Percentiles rank a stretch among this genome's conserved stretches.
Conservation (phyloP, 345 rosid genomes). For the Melaleuca alternifolia region DNA sequence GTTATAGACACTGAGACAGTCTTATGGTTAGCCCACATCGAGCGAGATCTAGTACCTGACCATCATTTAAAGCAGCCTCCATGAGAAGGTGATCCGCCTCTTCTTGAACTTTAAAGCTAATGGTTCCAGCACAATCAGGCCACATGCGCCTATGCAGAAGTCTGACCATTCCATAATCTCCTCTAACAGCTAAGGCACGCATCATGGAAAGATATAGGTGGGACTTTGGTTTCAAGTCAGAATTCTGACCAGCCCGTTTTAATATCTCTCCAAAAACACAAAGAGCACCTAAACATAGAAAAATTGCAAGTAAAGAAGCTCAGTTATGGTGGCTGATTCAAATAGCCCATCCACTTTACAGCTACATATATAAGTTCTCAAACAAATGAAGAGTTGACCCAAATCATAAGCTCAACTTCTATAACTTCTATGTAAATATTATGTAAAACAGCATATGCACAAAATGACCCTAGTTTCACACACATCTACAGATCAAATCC, state of each 20-base stretch:
- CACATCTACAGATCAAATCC: neutral
- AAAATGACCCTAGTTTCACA: neutral
- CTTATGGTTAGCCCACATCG: neutral
- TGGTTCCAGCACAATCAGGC: conserved; percentile 65
- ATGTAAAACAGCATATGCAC: neutral
- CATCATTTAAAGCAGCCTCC: conserved; percentile 73
- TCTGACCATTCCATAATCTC: conserved; percentile 49
- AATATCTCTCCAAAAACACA: conserved; percentile 71
- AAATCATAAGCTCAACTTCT: neutral
- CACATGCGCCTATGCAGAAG: conserved; percentile 42
- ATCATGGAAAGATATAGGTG: conserved; percentile 70
- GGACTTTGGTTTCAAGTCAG: conserved; percentile 53
- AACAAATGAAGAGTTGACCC: neutral
- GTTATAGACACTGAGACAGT: neutral
- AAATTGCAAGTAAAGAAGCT: neutral
- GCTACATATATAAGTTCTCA: neutral
- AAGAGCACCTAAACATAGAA: conserved; percentile 38
- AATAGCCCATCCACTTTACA: neutral
- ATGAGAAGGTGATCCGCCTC: conserved; percentile 73
- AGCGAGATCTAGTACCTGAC: conserved; percentile 36
- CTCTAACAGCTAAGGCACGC: conserved; percentile 52
- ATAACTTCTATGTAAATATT: neutral
- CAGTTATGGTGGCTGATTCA: neutral
- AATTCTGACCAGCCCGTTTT: conserved; percentile 41
- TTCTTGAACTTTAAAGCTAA: conserved; percentile 36